A percentile compares a stretch with the other conserved stretches of the same genome.
Conservation (phyloP, 257 asterid species). For the Solanum rostratum region DNA sequence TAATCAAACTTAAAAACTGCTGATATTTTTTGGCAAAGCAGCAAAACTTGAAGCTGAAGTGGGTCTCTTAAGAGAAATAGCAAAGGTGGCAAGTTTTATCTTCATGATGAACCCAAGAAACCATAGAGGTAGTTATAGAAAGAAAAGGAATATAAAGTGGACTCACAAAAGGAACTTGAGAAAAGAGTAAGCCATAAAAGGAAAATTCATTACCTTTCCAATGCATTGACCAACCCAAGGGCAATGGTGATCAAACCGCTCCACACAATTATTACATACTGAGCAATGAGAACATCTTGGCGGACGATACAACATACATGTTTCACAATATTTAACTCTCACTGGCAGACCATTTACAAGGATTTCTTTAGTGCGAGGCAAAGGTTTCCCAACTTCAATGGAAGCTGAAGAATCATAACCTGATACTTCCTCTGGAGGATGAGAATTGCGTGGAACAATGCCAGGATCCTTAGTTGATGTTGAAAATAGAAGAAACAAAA, state of each 20-base stretch:
- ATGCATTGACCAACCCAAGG: conserved; percentile 92
- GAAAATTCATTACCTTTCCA: conserved; percentile 40
- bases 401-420: conserved; percentile 23
- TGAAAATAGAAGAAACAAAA: conserved; percentile 32
- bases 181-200: neutral
- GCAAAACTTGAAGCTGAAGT: neutral
- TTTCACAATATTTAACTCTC: conserved; percentile 65
- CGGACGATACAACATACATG: conserved; percentile 81
- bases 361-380: conserved; percentile 47
- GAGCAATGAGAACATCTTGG: conserved; percentile 91
- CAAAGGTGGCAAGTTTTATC: neutral
- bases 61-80: neutral
- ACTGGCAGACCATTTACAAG: conserved; percentile 49
- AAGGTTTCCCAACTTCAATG: conserved; percentile 14
- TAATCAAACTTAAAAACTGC: neutral
- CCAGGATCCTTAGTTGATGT: conserved; percentile 82
- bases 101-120: neutral
- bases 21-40: neutral
- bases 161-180: neutral
- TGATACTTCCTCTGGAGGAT: conserved; percentile 36
- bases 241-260: conserved; percentile 82
- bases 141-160: neutral
- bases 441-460: conserved; percentile 54
- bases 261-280: conserved; percentile 70
- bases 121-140: neutral